Evolutionary conservation across 768 basidiomycete species (phyloP), one percentile per base, ranked within the genome.

Genomic region (Psilocybe tampanensis): DNA sequence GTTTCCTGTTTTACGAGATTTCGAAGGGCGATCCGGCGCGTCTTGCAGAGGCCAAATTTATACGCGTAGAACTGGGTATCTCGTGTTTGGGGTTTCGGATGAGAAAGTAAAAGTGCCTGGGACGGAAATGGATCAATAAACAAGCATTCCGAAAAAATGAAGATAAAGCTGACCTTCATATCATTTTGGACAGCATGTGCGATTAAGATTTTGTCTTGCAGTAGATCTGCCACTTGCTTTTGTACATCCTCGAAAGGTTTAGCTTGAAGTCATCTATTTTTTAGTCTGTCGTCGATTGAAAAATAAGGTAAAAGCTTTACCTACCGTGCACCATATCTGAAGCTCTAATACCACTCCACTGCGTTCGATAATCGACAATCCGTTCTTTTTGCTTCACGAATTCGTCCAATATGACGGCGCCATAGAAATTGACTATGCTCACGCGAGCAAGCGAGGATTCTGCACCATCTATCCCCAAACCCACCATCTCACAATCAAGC

Each of bases 401-500:
- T 48, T 82, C 89, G 65, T 98, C 95, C 60, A 97, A 69, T 41
- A 89, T 75, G 23, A 91, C 78, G 1, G 80, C 85, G 0, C 96
- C 96, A 57, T 92, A 77, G 68, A 86, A 96, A 71, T 98, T 96
- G 55, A 98, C 94, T 39, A 97, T 68, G 49, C 90, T 92, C 60
- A 96, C 91, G 29, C 95, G 86, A 1, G 94, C 95, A 13, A 97
- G 80, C 0, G 89, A 88, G 0, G 91, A 94, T 68, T 96, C 93
- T 2, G 72, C 72, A 19, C 92, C 93, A 22, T 87, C 80, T n/a
- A 85, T 79, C 0, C 94, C 94, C n/a, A 96, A 83, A 4, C 95
- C 95, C 11, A 98, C 95, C 94, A 98, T 97, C 72, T 98, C 96
- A 65, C 96, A 98, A 72, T 99, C 96, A 24, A 99, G 76, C 0